These are phyloP conservation scores for Vanderwaltozyma tropicalis DNA, from an alignment of 805 yeast species.

Conservation along the genomic window DNA sequence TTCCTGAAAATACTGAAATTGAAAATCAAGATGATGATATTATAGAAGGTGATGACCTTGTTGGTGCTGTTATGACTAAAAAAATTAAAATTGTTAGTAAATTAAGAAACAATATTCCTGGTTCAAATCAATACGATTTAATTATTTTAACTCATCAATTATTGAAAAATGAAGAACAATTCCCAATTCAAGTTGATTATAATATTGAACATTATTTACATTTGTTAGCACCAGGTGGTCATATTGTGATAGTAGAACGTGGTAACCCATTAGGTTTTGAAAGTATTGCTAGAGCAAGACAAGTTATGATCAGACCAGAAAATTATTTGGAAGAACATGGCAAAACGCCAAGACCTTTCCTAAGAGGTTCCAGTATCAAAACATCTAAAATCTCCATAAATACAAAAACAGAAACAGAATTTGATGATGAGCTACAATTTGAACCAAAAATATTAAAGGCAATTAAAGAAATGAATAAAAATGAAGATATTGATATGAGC, in stretches of 20 bases:
- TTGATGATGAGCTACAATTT: slow-evolving; percentile 37
- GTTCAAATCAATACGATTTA: slow-evolving; percentile 52
- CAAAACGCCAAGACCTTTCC: slow-evolving; percentile 62
- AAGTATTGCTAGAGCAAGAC: slow-evolving; percentile 80
- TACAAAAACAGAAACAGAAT: slow-evolving; percentile 32
- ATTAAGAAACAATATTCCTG: slow-evolving; percentile 44
- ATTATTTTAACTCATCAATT: slow-evolving; percentile 78
- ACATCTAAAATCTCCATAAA: not conserved
- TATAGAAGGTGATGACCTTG: slow-evolving; percentile 26
- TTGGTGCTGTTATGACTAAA: slow-evolving; percentile 49
- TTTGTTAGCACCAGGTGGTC: slow-evolving; percentile 68
- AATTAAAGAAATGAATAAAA: slow-evolving; percentile 8
- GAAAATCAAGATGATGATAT: slow-evolving; percentile 11
- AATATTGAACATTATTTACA: slow-evolving; percentile 49
- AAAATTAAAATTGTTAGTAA: slow-evolving; percentile 45
- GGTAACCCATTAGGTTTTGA: slow-evolving; percentile 90
- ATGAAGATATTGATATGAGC: slow-evolving; percentile 5
- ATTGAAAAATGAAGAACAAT: slow-evolving; percentile 45
- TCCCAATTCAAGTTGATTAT: slow-evolving; percentile 66
- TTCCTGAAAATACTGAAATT: not conserved
- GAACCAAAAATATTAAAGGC: slow-evolving; percentile 32
- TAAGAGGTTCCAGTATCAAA: slow-evolving; percentile 36
- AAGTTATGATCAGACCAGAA: slow-evolving; percentile 81
- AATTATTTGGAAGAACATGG: slow-evolving; percentile 43
- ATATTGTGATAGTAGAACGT: slow-evolving; percentile 68